Conservation (phyloP, 768 basidiomycete genomes). For the Mycena filopes region DNA sequence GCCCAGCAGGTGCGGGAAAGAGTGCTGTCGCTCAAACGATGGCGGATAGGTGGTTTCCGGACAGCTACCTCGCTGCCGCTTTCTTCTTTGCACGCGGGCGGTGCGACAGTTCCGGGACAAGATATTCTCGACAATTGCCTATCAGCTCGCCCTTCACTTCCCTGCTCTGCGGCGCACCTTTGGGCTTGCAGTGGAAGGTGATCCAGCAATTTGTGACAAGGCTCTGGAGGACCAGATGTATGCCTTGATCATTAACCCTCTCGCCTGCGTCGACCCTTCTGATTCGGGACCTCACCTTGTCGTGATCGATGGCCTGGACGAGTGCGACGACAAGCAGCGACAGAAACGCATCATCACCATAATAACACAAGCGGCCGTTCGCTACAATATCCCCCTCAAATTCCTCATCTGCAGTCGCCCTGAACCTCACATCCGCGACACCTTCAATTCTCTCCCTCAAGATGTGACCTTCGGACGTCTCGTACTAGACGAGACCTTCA, state of each 20-base stretch:
- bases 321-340: background rate
- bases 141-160: constrained; percentile 6
- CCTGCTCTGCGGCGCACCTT: background rate
- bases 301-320: constrained; percentile 11
- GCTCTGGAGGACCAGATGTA: constrained; percentile 4
- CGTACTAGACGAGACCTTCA: constrained; percentile 9
- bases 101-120: background rate
- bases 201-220: constrained; percentile 11
- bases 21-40: background rate
- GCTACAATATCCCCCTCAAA: background rate
- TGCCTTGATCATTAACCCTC: background rate
- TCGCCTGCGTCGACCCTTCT: background rate
- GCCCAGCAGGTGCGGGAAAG: background rate
- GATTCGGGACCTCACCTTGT: background rate
- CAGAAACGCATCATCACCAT: background rate
- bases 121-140: background rate
- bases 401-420: constrained; percentile 8
- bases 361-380: background rate
- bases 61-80: background rate
- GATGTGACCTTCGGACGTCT: no score
- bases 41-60: background rate
- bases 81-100: constrained; percentile 6
- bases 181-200: constrained; percentile 2
- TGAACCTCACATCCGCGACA: constrained; percentile 11
- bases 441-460: constrained; percentile 5